Evolutionary conservation across 441 rosid genomes (phyloP).

Genomic region (Erodium moschatum): DNA sequence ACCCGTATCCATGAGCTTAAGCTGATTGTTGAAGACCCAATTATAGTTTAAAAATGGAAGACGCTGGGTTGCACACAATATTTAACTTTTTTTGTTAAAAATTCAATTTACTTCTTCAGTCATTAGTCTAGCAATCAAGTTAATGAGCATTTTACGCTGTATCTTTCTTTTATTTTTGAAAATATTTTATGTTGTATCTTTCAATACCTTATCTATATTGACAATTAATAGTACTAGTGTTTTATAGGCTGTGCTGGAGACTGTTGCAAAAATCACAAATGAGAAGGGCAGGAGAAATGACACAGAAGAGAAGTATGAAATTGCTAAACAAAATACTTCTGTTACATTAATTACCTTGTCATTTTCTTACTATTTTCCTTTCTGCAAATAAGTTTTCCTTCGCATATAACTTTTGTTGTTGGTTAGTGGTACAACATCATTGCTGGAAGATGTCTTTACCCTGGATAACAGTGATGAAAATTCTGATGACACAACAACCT

Average conservation of each 20-base stretch:
- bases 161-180: too few species aligned
- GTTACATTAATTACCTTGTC: constrained; percentile 3
- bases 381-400: constrained; percentile 6
- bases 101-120: not conserved
- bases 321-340: constrained; percentile 6
- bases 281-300: constrained; percentile 76
- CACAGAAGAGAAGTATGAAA: constrained; percentile 56
- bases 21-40: too few species aligned
- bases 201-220: constrained; percentile 11
- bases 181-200: constrained; percentile 9
- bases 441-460: constrained; percentile 82
- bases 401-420: constrained; percentile 3
- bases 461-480: constrained; percentile 65
- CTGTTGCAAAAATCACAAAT: constrained; percentile 85
- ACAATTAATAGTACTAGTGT: constrained; percentile 18
- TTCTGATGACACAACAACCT: constrained; percentile 67
- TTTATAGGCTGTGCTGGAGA: constrained; percentile 81
- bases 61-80: not conserved
- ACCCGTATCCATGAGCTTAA: too few species aligned
- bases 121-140: not conserved
- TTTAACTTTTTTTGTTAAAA: not conserved
- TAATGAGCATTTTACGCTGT: not conserved
- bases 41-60: not conserved
- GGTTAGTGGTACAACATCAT: constrained; percentile 61
- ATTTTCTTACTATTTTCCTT: not conserved